These are phyloP conservation scores for Salicornia ramosissima DNA, from an alignment of 148 eudicot genomes.

Conservation along the genomic window DNA sequence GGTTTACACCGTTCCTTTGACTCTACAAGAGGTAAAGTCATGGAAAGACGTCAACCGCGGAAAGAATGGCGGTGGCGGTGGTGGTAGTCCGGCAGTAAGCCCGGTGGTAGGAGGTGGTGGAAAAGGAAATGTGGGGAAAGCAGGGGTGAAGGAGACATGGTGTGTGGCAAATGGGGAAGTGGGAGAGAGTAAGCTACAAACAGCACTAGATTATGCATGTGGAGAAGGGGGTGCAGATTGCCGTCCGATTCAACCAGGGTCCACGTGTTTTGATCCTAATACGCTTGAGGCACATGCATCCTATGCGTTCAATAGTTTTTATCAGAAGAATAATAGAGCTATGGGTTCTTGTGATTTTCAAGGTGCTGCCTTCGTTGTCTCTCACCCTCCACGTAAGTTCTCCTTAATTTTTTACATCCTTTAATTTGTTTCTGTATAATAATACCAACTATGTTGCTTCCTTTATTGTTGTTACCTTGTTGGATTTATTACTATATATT, in stretches of 20 bases:
- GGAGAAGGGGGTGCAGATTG: conserved; percentile 89
- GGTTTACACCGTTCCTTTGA: conserved; percentile 67
- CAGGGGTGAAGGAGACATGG: conserved; percentile 48
- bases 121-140: background rate
- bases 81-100: conserved; percentile 14
- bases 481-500: too few relatives aligned
- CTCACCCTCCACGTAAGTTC: conserved; percentile 73
- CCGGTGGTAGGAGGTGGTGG: conserved; percentile 1
- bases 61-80: conserved; percentile 13
- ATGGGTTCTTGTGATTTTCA: conserved; percentile 69
- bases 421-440: background rate
- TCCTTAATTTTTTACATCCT: background rate
- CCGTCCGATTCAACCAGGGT: conserved; percentile 73
- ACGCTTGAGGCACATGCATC: conserved; percentile 87
- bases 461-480: background rate
- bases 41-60: conserved; percentile 14
- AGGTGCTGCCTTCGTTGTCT: conserved; percentile 64
- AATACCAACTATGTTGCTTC: background rate
- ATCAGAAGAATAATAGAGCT: conserved; percentile 67
- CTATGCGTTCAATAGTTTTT: conserved; percentile 80
- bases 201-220: conserved; percentile 83
- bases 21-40: conserved; percentile 38
- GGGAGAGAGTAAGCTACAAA: conserved; percentile 64
- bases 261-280: conserved; percentile 82
- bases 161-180: conserved; percentile 67